Conservation (phyloP, 2,329 filamentous ascomycete genomes). For the Camptophora hylomeconis region DNA sequence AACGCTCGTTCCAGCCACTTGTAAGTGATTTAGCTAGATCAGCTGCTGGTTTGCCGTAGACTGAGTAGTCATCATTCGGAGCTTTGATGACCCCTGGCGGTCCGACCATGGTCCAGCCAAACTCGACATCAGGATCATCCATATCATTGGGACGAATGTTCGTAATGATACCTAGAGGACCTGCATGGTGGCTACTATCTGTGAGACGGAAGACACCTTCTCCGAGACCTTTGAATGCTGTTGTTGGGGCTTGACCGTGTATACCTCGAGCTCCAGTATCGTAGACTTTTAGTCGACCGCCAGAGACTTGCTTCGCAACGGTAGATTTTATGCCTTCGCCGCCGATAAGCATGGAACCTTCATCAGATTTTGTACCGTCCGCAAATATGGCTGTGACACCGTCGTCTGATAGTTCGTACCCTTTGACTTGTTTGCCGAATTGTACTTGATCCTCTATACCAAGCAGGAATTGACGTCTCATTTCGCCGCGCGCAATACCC, state of each 20-base stretch:
- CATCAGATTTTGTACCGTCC: slow-evolving; percentile 45
- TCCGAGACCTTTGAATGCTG: slow-evolving; percentile 47
- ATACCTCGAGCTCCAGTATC: slow-evolving; percentile 52
- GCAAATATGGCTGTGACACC: slow-evolving; percentile 47
- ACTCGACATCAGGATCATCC: slow-evolving; percentile 42
- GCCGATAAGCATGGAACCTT: slow-evolving; percentile 46
- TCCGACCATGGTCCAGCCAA: slow-evolving; percentile 53
- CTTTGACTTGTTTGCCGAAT: slow-evolving; percentile 43
- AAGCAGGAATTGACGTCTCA: slow-evolving; percentile 45
- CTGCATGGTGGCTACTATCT: slow-evolving; percentile 36
- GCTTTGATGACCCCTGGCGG: slow-evolving; percentile 43
- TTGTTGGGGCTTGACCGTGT: slow-evolving; percentile 50
- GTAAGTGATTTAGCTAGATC: slow-evolving; percentile 16
- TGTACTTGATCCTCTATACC: slow-evolving; percentile 43
- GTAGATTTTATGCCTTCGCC: slow-evolving; percentile 52
- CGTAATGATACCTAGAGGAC: slow-evolving; percentile 44
- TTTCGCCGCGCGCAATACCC: slow-evolving; percentile 50
- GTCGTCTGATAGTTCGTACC: slow-evolving; percentile 42
- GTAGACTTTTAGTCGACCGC: slow-evolving; percentile 46
- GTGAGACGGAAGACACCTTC: slow-evolving; percentile 49
- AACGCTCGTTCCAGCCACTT: slow-evolving; percentile 16
- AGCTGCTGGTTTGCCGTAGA: slow-evolving; percentile 35
- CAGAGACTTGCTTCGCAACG: slow-evolving; percentile 46
- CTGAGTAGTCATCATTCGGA: slow-evolving; percentile 47
- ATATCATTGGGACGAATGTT: slow-evolving; percentile 49